Conservation (phyloP, 176 grass and related monocot genomes). For the Oryza meridionalis region DNA sequence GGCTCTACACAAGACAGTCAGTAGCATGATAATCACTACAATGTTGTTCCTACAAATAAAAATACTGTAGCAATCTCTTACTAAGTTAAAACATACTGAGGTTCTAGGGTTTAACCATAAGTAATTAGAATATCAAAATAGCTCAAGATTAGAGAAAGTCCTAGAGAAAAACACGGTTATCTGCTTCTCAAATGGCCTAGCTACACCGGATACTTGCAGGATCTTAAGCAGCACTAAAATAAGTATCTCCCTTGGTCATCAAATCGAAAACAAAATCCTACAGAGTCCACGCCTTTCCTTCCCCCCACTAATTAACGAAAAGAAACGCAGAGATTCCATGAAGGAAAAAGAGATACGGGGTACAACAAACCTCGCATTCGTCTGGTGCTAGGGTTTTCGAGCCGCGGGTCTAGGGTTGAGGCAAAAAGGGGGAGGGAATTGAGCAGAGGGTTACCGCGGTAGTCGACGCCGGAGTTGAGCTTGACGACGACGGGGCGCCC, state of each 20-base stretch:
- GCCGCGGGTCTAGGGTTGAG: not conserved
- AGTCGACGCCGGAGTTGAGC: constrained; percentile 85
- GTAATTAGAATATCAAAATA: not conserved
- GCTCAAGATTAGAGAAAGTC: not conserved
- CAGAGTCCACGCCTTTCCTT: not conserved
- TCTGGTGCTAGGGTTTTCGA: constrained; percentile 9
- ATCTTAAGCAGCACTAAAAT: not conserved
- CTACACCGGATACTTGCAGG: not conserved
- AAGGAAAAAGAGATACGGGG: not conserved
- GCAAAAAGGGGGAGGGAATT: not conserved
- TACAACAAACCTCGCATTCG: not conserved
- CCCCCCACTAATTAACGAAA: not conserved
- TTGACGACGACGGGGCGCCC: constrained; percentile 80
- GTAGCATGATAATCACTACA: not conserved
- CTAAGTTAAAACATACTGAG: not conserved
- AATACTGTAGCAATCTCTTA: not conserved
- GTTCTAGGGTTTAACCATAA: constrained; percentile 5
- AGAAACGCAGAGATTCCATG: not conserved
- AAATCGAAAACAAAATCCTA: not conserved
- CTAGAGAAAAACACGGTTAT: not conserved
- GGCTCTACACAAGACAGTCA: not conserved
- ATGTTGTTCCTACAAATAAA: not conserved
- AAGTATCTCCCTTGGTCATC: not conserved
- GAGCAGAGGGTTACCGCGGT: constrained; percentile 48
- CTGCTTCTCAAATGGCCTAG: too few relatives aligned